Evolutionary conservation across 2,329 filamentous ascomycete genomes (phyloP).

Genomic region (Fusarium lateritium): DNA sequence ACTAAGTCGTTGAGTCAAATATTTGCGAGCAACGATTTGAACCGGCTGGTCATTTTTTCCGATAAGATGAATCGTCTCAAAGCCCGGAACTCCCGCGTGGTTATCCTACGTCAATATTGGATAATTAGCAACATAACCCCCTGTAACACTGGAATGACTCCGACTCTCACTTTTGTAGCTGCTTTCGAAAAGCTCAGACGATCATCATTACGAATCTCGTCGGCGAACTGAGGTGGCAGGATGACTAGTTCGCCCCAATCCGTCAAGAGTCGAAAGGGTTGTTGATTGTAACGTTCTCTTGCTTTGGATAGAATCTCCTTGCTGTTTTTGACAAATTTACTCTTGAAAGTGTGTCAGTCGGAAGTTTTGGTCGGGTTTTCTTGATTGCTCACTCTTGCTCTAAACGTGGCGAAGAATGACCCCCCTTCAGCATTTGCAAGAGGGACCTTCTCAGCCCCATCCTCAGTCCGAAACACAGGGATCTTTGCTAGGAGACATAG

Average conservation of each 20-base stretch:
- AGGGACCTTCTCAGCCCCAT: too few species aligned
- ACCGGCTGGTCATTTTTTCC: neutral
- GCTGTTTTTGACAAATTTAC: neutral
- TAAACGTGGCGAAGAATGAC: too few species aligned
- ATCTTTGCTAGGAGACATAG: too few species aligned
- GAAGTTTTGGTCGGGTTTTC: too few species aligned
- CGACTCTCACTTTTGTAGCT: neutral
- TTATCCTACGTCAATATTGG: neutral
- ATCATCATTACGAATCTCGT: constrained; percentile 8
- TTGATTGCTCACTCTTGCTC: too few species aligned
- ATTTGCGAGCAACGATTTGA: neutral
- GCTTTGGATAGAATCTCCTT: constrained; percentile 4
- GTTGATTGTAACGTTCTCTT: neutral
- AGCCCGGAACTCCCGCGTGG: constrained; percentile 1
- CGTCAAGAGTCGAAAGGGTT: constrained; percentile 1
- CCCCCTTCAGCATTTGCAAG: too few species aligned
- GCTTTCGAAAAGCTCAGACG: constrained; percentile 7
- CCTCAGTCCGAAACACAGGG: too few species aligned
- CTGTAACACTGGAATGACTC: too few species aligned
- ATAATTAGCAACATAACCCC: neutral
- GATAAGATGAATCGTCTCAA: neutral
- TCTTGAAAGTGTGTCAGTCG: neutral
- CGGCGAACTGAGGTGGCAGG: neutral
- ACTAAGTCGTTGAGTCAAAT: constrained; percentile 10
- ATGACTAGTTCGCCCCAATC: constrained; percentile 16